A percentile compares a stretch with the other conserved stretches of the same genome.
phyloP scores from a whole-genome alignment of 2,329 filamentous ascomycete genomes.

The Elsinoe perseae region DNA sequence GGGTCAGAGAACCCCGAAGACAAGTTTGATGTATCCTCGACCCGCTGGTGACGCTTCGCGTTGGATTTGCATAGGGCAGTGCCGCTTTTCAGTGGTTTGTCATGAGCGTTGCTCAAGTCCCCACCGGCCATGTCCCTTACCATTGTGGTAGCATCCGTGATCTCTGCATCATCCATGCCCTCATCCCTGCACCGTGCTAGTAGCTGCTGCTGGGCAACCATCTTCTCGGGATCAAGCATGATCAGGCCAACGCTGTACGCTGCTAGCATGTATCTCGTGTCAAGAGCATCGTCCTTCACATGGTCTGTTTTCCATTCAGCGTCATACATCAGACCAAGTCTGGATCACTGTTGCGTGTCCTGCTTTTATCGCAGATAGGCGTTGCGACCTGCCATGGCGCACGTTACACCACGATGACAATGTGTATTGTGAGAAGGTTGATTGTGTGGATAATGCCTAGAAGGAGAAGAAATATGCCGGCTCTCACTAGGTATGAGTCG shows the following conservation, averaged over 20 bases:
- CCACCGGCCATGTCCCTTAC: no score
- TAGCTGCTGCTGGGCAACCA: no score
- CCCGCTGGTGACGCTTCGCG: no score
- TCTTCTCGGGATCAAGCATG: neutral
- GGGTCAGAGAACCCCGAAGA: no score
- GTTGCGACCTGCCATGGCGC: neutral
- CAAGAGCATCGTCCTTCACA: neutral
- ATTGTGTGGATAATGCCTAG: neutral
- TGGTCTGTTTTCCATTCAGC: neutral
- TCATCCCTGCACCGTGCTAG: no score
- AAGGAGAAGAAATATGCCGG: neutral
- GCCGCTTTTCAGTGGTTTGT: no score
- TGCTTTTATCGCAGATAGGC: neutral
- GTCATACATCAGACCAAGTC: neutral
- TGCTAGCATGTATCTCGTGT: neutral
- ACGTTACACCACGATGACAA: no score
- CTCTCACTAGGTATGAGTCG: neutral
- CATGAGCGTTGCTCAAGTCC: no score
- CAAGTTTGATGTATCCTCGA: no score
- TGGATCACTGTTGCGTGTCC: neutral
- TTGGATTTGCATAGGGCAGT: no score
- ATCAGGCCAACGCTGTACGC: neutral
- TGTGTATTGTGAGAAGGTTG: neutral
- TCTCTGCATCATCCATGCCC: no score
- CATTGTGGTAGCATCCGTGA: no score